Evolutionary conservation across 345 rosid genomes (phyloP).

Genomic region (Rhodomyrtus tomentosa): DNA sequence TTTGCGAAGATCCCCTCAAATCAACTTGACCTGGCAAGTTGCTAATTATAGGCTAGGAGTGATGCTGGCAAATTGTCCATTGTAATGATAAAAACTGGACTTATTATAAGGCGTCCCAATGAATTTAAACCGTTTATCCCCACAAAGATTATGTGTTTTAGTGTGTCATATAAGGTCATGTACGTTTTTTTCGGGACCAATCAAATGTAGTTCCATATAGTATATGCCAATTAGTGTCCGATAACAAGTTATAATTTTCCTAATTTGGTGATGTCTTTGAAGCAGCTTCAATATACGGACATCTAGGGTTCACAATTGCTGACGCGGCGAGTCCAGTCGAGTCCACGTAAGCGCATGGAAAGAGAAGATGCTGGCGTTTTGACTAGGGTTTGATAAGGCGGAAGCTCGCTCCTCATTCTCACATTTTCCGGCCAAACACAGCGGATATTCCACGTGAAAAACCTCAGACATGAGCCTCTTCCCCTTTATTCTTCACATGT

Average conservation of each 20-base stretch:
- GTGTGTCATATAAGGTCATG: background rate
- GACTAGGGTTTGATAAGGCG: constrained; percentile 4
- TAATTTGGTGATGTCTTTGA: background rate
- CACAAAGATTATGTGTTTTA: background rate
- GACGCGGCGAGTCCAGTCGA: background rate
- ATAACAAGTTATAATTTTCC: background rate
- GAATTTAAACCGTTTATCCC: background rate
- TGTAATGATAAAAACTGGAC: background rate
- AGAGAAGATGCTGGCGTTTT: background rate
- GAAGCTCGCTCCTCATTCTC: background rate
- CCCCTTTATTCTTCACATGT: background rate
- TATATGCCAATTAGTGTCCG: background rate
- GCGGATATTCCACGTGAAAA: constrained; percentile 4
- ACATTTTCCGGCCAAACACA: background rate
- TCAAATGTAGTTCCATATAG: background rate
- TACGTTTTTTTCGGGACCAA: background rate
- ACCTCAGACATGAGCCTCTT: background rate
- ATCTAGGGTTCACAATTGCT: background rate
- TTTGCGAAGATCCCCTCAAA: background rate
- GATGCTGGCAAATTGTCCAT: background rate
- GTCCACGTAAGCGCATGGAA: background rate
- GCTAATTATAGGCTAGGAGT: background rate
- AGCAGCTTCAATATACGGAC: background rate
- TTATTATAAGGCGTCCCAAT: background rate
- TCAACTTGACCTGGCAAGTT: background rate